Evolutionary conservation across 192 early-diverging fungal species (phyloP).

Genomic region (Paraglomus brasilianum): DNA sequence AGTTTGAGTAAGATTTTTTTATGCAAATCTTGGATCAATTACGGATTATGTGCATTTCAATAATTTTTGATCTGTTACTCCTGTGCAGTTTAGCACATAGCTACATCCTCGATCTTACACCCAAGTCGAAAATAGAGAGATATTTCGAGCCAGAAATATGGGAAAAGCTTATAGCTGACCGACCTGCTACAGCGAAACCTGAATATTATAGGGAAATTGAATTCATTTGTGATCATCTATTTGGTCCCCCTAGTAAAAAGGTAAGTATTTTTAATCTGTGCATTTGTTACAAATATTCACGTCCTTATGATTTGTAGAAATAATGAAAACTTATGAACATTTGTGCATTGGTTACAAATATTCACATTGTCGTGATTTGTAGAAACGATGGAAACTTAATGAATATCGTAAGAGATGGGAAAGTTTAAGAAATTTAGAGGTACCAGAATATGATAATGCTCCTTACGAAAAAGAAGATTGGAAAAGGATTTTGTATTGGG

Average conservation of each 20-base stretch:
- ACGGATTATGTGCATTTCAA: conserved; percentile 1
- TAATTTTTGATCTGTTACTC: conserved; percentile 23
- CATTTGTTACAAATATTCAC: conserved; percentile 10
- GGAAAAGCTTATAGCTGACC: conserved; percentile 28
- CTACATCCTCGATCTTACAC: conserved; percentile 29
- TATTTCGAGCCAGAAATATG: conserved; percentile 26
- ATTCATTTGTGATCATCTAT: conserved; percentile 30
- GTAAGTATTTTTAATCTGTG: conserved; percentile 11
- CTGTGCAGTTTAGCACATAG: conserved; percentile 22
- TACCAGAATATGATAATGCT: conserved; percentile 20
- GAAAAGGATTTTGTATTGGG: conserved; percentile 22
- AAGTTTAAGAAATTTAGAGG: conserved; percentile 23
- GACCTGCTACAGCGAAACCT: conserved; percentile 18
- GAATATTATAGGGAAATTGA: conserved; percentile 28
- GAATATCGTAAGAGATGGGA: conserved; percentile 25
- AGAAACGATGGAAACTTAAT: conserved; percentile 20
- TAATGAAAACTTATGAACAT: conserved; percentile 16
- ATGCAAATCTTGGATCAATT: conserved; percentile 21
- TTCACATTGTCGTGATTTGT: conserved; percentile 10
- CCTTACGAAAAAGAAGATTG: conserved; percentile 15
- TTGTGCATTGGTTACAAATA: neutral
- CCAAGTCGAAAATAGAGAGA: conserved; percentile 25
- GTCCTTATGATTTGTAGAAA: conserved; percentile 15
- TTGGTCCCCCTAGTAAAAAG: conserved; percentile 19
- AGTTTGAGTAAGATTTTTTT: conserved; percentile 32